Percentiles rank a stretch among this genome's conserved stretches.
Conservation (phyloP, 306 rosid genomes). For the Lathyrus sativus region DNA sequence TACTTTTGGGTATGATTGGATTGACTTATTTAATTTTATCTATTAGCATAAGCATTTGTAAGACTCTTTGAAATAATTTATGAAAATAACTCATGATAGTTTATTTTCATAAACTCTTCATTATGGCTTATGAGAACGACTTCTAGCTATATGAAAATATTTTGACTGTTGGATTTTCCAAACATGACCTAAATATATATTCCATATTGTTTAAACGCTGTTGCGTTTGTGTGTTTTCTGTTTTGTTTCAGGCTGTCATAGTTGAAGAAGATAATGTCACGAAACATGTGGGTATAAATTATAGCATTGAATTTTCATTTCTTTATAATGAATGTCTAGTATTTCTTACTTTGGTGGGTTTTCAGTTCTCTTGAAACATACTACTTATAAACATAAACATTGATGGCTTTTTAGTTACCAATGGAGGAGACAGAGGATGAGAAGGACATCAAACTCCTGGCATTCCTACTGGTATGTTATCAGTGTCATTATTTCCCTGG, state of each 20-base stretch:
- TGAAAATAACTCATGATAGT: neutral
- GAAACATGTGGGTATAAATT: conserved; percentile 61
- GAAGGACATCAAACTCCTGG: conserved; percentile 75
- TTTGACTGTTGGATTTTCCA: neutral
- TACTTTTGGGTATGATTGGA: too few species aligned
- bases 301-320: conserved; percentile 6
- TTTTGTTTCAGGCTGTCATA: conserved; percentile 62
- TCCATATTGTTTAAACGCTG: conserved; percentile 14
- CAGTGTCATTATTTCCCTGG: conserved; percentile 36
- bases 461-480: conserved; percentile 63
- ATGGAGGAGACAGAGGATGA: conserved; percentile 65
- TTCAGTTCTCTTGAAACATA: conserved; percentile 30
- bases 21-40: too few species aligned
- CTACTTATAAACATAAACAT: conserved; percentile 9
- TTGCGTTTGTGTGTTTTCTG: conserved; percentile 13
- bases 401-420: conserved; percentile 70
- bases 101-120: neutral
- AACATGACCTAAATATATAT: neutral
- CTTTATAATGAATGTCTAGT: conserved; percentile 10
- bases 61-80: too few species aligned
- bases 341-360: conserved; percentile 26
- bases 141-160: neutral
- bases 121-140: neutral
- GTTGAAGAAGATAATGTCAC: conserved; percentile 50
- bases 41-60: too few species aligned